Percentiles rank a stretch among this genome's conserved stretches.
These are phyloP conservation scores for Cladophialophora chaetospira DNA, from an alignment of 2,329 filamentous ascomycete genomes.

Conservation along the genomic window DNA sequence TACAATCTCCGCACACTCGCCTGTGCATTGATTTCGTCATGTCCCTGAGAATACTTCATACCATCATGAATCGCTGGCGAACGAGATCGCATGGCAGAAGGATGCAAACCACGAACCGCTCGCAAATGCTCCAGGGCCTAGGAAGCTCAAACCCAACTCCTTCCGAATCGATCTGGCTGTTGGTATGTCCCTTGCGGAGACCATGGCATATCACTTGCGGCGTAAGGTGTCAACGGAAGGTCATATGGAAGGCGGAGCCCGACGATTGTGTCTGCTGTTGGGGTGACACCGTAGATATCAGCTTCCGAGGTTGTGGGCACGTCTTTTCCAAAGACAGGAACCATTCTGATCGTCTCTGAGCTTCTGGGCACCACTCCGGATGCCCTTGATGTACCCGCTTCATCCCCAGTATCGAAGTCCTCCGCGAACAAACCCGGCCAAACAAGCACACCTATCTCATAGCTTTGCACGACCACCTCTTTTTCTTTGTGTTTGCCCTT, in stretches of 20 bases:
- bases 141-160: constrained; percentile 21
- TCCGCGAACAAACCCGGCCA: constrained; percentile 67
- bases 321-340: constrained; percentile 68
- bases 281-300: neutral
- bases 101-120: too few species aligned
- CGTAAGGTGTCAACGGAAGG: constrained; percentile 70
- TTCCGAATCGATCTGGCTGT: constrained; percentile 19
- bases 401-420: constrained; percentile 34
- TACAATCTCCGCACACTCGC: too few species aligned
- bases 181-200: constrained; percentile 38
- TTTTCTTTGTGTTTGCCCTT: constrained; percentile 36
- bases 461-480: constrained; percentile 73
- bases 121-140: too few species aligned
- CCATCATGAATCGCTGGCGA: too few species aligned
- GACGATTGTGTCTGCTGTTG: constrained; percentile 48
- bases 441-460: constrained; percentile 79
- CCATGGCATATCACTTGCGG: constrained; percentile 69
- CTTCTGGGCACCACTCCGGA: neutral
- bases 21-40: too few species aligned
- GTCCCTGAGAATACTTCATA: too few species aligned
- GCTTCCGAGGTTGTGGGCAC: constrained; percentile 41
- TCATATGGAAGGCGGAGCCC: constrained; percentile 82
- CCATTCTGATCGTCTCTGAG: constrained; percentile 56
- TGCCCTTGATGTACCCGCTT: neutral
- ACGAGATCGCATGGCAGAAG: too few species aligned